phyloP scores from a whole-genome alignment of 441 rosid genomes.

The Capsella rubella region DNA sequence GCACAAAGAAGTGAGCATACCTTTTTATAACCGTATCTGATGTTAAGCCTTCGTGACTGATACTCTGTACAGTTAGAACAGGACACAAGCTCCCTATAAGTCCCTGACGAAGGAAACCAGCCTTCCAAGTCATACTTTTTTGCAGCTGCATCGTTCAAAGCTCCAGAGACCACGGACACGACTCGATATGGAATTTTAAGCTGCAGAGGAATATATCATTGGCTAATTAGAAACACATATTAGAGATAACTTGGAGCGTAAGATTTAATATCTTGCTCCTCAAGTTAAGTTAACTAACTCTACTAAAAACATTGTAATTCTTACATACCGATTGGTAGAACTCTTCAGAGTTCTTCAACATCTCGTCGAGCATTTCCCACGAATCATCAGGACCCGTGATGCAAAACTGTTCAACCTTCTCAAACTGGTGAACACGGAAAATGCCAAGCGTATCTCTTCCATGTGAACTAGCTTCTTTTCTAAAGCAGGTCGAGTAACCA shows the following conservation, averaged over 20 bases:
- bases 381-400: conserved; percentile 77
- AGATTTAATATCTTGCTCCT: no score
- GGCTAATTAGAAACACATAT: neutral
- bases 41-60: conserved; percentile 79
- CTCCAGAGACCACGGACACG: conserved; percentile 68
- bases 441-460: conserved; percentile 85
- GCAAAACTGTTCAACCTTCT: conserved; percentile 85
- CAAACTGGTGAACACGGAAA: conserved; percentile 84
- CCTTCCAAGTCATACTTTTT: conserved; percentile 86
- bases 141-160: conserved; percentile 58
- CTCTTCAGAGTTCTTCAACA: conserved; percentile 77
- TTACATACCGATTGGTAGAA: conserved; percentile 58
- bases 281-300: no score
- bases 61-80: conserved; percentile 71
- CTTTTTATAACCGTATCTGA: conserved; percentile 91
- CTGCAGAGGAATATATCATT: conserved; percentile 46
- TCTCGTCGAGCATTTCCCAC: conserved; percentile 84
- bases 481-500: conserved; percentile 82
- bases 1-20: no score
- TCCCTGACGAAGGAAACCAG: conserved; percentile 79
- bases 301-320: no score
- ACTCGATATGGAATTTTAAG: conserved; percentile 71
- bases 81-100: conserved; percentile 83
- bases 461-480: conserved; percentile 88
- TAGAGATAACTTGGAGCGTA: no score